These are phyloP conservation scores for Claviceps sorghi DNA, from an alignment of 2,329 filamentous ascomycete species.

Conservation along the genomic window DNA sequence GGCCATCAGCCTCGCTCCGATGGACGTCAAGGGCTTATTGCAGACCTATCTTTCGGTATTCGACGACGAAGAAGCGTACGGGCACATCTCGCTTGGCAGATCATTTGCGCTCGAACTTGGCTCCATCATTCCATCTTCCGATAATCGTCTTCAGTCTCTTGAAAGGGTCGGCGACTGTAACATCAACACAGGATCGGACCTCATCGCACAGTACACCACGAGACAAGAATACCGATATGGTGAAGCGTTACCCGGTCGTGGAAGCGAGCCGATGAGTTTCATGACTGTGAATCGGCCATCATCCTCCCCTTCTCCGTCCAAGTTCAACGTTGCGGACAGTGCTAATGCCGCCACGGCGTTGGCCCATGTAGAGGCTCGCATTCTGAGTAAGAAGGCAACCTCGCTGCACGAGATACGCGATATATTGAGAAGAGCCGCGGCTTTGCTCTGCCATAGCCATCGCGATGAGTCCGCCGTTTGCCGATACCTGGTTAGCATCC, in stretches of 20 bases:
- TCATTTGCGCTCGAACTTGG: slow-evolving; percentile 94
- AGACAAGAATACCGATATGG: slow-evolving; percentile 90
- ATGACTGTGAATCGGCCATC: slow-evolving; percentile 39
- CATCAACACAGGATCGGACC: slow-evolving; percentile 88
- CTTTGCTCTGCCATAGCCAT: slow-evolving; percentile 65
- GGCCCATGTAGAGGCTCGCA: slow-evolving; percentile 55
- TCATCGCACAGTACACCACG: slow-evolving; percentile 92
- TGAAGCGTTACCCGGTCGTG: slow-evolving; percentile 56
- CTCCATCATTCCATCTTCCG: slow-evolving; percentile 67
- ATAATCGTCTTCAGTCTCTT: slow-evolving; percentile 73
- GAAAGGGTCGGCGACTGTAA: slow-evolving; percentile 57
- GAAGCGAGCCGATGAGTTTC: slow-evolving; percentile 48
- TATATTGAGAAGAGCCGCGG: slow-evolving; percentile 70
- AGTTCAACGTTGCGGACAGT: slow-evolving; percentile 37
- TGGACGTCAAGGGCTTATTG: slow-evolving; percentile 87
- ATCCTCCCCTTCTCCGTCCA: slow-evolving; percentile 27
- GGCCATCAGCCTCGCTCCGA: slow-evolving; percentile 70
- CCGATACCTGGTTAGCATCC: slow-evolving; percentile 80
- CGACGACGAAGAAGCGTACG: slow-evolving; percentile 79
- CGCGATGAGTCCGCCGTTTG: slow-evolving; percentile 65
- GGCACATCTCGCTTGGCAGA: slow-evolving; percentile 78
- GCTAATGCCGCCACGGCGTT: slow-evolving; percentile 51
- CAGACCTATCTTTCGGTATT: slow-evolving; percentile 95
- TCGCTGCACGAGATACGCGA: slow-evolving; percentile 64
- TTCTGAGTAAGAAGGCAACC: slow-evolving; percentile 53